phyloP scores from a whole-genome alignment of 441 rosid genomes.

The Eruca vesicaria region DNA sequence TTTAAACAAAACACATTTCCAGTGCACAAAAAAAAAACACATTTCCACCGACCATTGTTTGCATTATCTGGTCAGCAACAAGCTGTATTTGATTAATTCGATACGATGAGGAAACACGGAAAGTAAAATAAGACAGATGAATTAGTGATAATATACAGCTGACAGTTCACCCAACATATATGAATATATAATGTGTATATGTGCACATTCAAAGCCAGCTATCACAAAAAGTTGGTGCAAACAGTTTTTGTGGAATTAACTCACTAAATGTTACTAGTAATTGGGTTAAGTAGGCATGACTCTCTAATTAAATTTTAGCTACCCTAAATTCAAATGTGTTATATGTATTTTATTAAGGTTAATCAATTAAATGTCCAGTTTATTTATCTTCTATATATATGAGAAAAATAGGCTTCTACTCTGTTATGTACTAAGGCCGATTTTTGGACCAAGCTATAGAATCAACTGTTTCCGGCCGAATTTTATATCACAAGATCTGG shows the following conservation, averaged over 20 bases:
- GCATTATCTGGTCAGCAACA: slow-evolving; percentile 11
- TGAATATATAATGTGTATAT: too few relatives aligned
- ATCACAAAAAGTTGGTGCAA: slow-evolving; percentile 19
- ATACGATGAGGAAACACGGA: slow-evolving; percentile 55
- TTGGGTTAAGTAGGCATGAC: background rate
- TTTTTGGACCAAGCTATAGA: too few relatives aligned
- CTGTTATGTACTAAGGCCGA: background rate
- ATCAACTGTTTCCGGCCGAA: too few relatives aligned
- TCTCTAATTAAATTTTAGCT: background rate
- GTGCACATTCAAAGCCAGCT: slow-evolving; percentile 27
- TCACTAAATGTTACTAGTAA: slow-evolving; percentile 24
- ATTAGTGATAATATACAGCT: slow-evolving; percentile 1
- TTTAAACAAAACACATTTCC: too few relatives aligned
- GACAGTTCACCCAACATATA: slow-evolving; percentile 35
- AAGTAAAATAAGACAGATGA: slow-evolving; percentile 6
- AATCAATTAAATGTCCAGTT: too few relatives aligned
- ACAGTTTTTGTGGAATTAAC: slow-evolving; percentile 11
- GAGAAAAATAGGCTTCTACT: background rate
- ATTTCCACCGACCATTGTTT: background rate
- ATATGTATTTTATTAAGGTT: too few relatives aligned
- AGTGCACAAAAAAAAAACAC: too few relatives aligned
- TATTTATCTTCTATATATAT: too few relatives aligned
- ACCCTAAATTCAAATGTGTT: too few relatives aligned
- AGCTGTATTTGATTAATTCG: slow-evolving; percentile 34
- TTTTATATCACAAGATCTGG: too few relatives aligned